Evolutionary conservation across 2,329 filamentous ascomycete species (phyloP).

Genomic region (Thielaviopsis populi): DNA sequence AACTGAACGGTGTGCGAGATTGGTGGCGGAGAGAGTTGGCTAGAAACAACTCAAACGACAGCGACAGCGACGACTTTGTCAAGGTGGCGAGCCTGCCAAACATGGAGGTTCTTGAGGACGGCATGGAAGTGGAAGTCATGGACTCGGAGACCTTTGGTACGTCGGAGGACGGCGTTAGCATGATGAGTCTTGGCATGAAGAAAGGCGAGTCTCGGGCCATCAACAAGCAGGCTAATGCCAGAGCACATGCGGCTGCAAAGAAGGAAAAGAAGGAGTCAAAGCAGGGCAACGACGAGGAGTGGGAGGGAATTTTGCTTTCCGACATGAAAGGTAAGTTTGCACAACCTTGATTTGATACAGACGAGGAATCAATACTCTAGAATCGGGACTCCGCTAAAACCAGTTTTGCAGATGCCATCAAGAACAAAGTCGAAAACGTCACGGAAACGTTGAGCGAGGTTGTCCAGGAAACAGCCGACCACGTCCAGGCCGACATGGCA

Average conservation of each 20-base stretch:
- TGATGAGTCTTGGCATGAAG: constrained; percentile 4
- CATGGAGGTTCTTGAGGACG: constrained; percentile 10
- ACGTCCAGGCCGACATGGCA: constrained; percentile 1
- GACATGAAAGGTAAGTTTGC: constrained; percentile 13
- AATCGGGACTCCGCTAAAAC: not conserved
- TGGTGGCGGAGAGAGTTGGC: constrained; percentile 14
- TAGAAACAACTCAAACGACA: constrained; percentile 9
- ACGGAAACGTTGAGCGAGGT: constrained; percentile 5
- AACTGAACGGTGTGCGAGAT: constrained; percentile 3
- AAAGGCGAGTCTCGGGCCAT: constrained; percentile 8
- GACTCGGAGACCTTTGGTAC: constrained; percentile 13
- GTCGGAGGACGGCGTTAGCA: constrained; percentile 10
- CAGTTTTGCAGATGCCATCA: constrained; percentile 6
- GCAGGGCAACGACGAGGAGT: not conserved
- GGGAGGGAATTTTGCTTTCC: constrained; percentile 9
- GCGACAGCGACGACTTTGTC: constrained; percentile 7
- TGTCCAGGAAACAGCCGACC: constrained; percentile 6
- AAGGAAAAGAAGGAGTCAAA: not conserved
- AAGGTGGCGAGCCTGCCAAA: not conserved
- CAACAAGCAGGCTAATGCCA: constrained; percentile 10
- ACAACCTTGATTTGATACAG: not conserved
- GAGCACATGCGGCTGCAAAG: not conserved
- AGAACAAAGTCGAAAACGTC: constrained; percentile 2
- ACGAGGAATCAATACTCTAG: not conserved
- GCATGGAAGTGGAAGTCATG: constrained; percentile 14